A percentile compares a stretch with the other conserved stretches of the same genome.
phyloP scores from a whole-genome alignment of 1,284 basidiomycete species.

The Boletus sp. region DNA sequence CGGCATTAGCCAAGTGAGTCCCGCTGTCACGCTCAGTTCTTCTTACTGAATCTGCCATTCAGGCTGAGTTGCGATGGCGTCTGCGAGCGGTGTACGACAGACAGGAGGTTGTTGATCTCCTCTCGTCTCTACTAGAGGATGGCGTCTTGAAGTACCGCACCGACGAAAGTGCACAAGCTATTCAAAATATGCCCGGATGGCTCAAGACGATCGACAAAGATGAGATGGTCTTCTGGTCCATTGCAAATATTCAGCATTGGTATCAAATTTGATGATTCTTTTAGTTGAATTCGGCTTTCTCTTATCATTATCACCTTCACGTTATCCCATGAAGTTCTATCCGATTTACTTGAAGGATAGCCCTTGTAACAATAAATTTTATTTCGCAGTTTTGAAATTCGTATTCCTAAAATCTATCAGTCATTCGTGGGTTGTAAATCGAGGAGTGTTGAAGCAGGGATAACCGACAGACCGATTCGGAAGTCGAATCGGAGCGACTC shows the following conservation, averaged over 20 bases:
- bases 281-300: background rate
- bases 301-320: conserved; percentile 24
- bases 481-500: no score
- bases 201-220: conserved; percentile 47
- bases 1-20: conserved; percentile 71
- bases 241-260: conserved; percentile 53
- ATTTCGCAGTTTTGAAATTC: background rate
- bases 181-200: conserved; percentile 30
- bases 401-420: no score
- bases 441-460: no score
- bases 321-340: background rate
- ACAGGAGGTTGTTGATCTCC: conserved; percentile 70
- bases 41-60: conserved; percentile 16
- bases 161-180: conserved; percentile 21
- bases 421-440: no score
- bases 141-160: conserved; percentile 47
- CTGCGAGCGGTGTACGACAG: conserved; percentile 72
- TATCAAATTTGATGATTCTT: conserved; percentile 44
- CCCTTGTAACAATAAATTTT: no score
- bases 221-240: conserved; percentile 52
- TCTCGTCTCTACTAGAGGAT: conserved; percentile 57
- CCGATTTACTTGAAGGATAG: no score
- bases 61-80: conserved; percentile 72
- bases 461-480: no score
- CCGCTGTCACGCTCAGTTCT: background rate